Evolutionary conservation across 345 rosid species (phyloP).

Genomic region (Gossypium mustelinum): DNA sequence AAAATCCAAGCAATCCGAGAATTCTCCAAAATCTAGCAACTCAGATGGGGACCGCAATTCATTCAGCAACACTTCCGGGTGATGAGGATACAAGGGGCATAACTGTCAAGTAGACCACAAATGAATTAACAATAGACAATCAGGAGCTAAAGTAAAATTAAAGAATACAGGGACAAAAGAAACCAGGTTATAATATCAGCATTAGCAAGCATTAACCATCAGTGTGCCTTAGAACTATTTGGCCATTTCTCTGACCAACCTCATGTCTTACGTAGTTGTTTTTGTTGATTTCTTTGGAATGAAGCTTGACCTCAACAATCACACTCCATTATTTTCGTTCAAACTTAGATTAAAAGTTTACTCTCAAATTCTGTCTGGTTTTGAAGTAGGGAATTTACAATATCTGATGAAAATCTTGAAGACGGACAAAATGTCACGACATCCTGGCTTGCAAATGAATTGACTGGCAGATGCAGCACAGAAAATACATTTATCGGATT

Average conservation of each 20-base stretch:
- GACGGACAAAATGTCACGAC: not conserved
- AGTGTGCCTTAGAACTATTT: not conserved
- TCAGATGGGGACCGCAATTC: slow-evolving; percentile 97
- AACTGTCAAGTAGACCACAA: slow-evolving; percentile 46
- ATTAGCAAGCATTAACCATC: not conserved
- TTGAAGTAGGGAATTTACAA: not conserved
- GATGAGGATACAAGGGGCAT: slow-evolving; percentile 96
- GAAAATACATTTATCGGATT: not conserved
- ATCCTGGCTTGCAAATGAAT: not conserved
- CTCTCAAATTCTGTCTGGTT: not conserved
- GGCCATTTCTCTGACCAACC: slow-evolving; percentile 5
- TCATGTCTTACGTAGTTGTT: not conserved
- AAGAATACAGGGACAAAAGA: not conserved
- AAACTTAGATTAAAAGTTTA: not conserved
- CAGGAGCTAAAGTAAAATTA: not conserved
- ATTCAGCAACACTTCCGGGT: slow-evolving; percentile 88
- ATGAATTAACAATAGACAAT: slow-evolving; percentile 8
- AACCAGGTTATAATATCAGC: not conserved
- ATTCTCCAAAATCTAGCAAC: slow-evolving; percentile 91
- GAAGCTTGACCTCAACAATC: not conserved
- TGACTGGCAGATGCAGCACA: not conserved
- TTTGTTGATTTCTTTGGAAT: slow-evolving; percentile 3
- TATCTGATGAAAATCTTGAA: not conserved
- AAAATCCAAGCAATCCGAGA: slow-evolving; percentile 92
- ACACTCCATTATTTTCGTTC: not conserved